phyloP scores from a whole-genome alignment of 352 stramenopile species.

The Salisapilia sapeloensis region DNA sequence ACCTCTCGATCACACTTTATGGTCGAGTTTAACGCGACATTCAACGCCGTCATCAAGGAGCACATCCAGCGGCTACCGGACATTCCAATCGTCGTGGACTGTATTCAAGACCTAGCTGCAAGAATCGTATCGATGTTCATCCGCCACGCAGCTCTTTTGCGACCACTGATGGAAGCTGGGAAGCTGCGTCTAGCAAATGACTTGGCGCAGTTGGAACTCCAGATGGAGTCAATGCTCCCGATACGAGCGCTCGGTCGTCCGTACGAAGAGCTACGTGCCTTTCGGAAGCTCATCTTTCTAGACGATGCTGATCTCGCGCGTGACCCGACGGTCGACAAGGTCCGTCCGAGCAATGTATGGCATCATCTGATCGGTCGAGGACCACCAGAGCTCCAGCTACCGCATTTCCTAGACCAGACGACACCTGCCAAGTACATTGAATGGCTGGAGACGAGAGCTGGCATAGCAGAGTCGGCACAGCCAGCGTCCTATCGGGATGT shows the following conservation, averaged over 20 bases:
- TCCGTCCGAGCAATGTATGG: constrained; percentile 75
- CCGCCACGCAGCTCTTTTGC: constrained; percentile 49
- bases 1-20: constrained; percentile 58
- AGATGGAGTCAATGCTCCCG: constrained; percentile 35
- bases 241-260: constrained; percentile 29
- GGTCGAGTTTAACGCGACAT: constrained; percentile 46
- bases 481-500: constrained; percentile 18
- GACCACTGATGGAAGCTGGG: constrained; percentile 51
- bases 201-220: constrained; percentile 68
- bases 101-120: constrained; percentile 45
- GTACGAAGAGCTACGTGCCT: constrained; percentile 66
- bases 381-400: constrained; percentile 50
- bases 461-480: constrained; percentile 3
- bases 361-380: constrained; percentile 62
- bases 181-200: constrained; percentile 71
- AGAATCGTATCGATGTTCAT: constrained; percentile 66
- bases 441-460: constrained; percentile 46
- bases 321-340: constrained; percentile 60
- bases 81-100: constrained; percentile 24
- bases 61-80: constrained; percentile 49
- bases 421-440: constrained; percentile 59
- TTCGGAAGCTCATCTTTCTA: constrained; percentile 74
- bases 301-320: constrained; percentile 38
- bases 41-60: constrained; percentile 50
- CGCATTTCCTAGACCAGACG: constrained; percentile 61